Base-by-base conservation (phyloP, 345 rosid species). In the Nasturtium officinale region DNA sequence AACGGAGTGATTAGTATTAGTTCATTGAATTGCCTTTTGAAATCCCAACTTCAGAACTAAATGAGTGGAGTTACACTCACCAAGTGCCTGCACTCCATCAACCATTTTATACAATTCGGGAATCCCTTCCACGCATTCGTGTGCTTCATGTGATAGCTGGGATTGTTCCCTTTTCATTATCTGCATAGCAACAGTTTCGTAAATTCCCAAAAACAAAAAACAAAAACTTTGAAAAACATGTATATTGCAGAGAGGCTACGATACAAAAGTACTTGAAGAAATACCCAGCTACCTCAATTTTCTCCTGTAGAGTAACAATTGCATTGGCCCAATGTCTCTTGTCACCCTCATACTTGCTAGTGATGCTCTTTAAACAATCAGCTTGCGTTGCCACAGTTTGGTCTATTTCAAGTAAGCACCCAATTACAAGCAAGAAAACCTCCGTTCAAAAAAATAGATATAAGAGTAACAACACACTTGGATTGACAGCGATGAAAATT, bases 61-160 rank as follows among this genome's bases (percentile, higher is more conserved):
- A 32, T 48, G 29, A 30, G 23, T 25, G 38, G 9, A 74, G 42
- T 57, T 42, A 54, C 53, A 69, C 85, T 65, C 86, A 94, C 99
- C 96, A 52, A 94, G 79, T 77, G 90, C 90, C 77, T 91, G 96
- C 79, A 94, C 96, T 47, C 87, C 97, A 73, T 53, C 78, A 64
- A 89, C 91, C 99, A 94, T 94, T 72, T 84, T 89, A 69, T 78
- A 84, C 81, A 94, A 60, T 21, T 88, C 87, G 0, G 96, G 96
- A 77, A 94, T 85, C 15, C 97, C 86, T 71, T 83, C 90, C 15
- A 78, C 86, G 64, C 97, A 94, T 55, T 86, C 85, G 70, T 88
- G 96, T 72, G 99, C 99, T 72, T 89, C 89, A 9, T 40, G 80
- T 21, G 93, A 85, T 70, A 94, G 91, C 79, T 69, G 86, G 73